phyloP scores from a whole-genome alignment of 192 early-diverging fungal species.

The Piromyces sp. region DNA sequence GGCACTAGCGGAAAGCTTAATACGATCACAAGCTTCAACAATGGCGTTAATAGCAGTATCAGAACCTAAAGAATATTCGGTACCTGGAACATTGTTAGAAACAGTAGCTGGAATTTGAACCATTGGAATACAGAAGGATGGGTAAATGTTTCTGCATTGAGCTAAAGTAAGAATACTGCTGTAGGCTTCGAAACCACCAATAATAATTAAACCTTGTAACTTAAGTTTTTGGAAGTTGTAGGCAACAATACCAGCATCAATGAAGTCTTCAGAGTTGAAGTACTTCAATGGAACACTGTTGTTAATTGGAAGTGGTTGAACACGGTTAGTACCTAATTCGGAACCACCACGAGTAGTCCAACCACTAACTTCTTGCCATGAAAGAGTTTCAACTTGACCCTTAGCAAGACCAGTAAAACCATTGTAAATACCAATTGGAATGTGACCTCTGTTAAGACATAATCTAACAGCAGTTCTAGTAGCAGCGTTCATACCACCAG shows the following conservation, averaged over 20 bases:
- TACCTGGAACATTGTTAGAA: constrained; percentile 94
- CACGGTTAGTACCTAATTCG: constrained; percentile 83
- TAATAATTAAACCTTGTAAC: constrained; percentile 77
- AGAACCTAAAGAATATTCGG: constrained; percentile 79
- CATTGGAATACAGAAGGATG: constrained; percentile 88
- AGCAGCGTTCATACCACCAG: constrained; percentile 94
- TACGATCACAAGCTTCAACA: constrained; percentile 72
- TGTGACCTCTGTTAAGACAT: constrained; percentile 73
- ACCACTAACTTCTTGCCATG: constrained; percentile 72
- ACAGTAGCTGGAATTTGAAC: constrained; percentile 84
- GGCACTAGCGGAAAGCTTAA: constrained; percentile 83
- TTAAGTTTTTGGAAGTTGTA: constrained; percentile 79
- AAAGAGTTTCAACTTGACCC: constrained; percentile 57
- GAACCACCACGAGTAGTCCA: constrained; percentile 86
- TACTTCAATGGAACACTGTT: constrained; percentile 5
- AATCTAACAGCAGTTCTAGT: constrained; percentile 70
- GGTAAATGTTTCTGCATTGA: constrained; percentile 55
- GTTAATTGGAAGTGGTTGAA: constrained; percentile 53
- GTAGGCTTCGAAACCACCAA: constrained; percentile 93
- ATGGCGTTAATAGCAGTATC: constrained; percentile 92
- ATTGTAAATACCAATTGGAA: constrained; percentile 73
- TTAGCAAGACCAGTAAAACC: constrained; percentile 76
- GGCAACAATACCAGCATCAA: constrained; percentile 73
- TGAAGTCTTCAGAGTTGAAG: constrained; percentile 8
- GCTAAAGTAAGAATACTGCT: constrained; percentile 56